Conservation (phyloP, 352 stramenopile species). For the Achlya hypogyna region DNA sequence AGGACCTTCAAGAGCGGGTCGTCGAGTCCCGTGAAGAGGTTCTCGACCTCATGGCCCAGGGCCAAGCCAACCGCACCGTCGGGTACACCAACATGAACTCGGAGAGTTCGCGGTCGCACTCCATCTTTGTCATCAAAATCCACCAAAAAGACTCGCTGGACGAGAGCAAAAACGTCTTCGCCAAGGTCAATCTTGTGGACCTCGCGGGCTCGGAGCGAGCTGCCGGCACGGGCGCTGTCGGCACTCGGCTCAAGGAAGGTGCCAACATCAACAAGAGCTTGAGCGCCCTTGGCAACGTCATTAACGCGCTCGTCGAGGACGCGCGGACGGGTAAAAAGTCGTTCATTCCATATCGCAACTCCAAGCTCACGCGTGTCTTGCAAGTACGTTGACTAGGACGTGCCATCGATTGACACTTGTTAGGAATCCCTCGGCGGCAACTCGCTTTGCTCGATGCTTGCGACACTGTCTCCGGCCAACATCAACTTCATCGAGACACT, state of each 20-base stretch:
- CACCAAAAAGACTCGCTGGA: constrained; percentile 84
- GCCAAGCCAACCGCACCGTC: constrained; percentile 53
- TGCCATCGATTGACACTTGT: neutral
- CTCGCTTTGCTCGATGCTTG: constrained; percentile 92
- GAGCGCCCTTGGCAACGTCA: constrained; percentile 89
- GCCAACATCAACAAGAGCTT: constrained; percentile 93
- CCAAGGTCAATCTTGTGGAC: constrained; percentile 94
- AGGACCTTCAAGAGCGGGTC: constrained; percentile 83
- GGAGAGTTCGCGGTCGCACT: constrained; percentile 89
- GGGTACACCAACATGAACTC: constrained; percentile 91
- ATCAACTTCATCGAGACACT: constrained; percentile 94
- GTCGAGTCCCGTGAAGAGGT: constrained; percentile 83
- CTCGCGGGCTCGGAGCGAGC: constrained; percentile 87
- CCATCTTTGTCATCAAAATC: constrained; percentile 94
- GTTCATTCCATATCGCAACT: constrained; percentile 91
- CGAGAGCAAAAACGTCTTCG: constrained; percentile 79
- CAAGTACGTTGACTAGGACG: constrained; percentile 28
- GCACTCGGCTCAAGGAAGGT: constrained; percentile 87
- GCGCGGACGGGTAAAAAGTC: constrained; percentile 74
- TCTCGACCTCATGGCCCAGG: constrained; percentile 68
- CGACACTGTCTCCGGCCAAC: constrained; percentile 89
- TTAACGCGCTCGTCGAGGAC: constrained; percentile 86
- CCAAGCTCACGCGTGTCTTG: constrained; percentile 89
- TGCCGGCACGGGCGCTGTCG: constrained; percentile 85
- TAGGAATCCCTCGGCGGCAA: constrained; percentile 88